Conservation (phyloP, 176 grass and related monocot genomes). For the Ensete glaucum region DNA sequence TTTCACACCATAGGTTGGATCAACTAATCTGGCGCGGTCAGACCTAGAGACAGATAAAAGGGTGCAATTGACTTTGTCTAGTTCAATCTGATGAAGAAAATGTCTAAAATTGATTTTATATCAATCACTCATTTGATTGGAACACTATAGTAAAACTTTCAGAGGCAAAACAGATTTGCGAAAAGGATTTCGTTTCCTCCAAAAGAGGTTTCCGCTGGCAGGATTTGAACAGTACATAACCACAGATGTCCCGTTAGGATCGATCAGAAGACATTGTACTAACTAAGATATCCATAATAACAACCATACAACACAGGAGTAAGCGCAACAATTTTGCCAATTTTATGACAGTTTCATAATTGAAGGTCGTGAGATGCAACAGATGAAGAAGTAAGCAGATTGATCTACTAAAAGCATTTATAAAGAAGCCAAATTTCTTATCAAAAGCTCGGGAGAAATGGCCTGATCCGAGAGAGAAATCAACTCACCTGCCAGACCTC, state of each 20-base stretch:
- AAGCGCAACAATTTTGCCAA: not conserved
- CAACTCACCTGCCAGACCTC: slow-evolving; percentile 90
- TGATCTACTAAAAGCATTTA: not conserved
- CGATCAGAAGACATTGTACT: not conserved
- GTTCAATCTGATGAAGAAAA: not conserved
- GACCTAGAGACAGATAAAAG: not conserved
- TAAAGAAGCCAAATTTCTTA: no score
- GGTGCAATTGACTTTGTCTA: not conserved
- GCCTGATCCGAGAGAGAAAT: not conserved
- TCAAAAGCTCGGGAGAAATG: not conserved
- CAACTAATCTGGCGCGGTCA: not conserved
- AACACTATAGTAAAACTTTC: not conserved
- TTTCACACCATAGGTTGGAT: not conserved
- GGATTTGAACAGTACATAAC: not conserved
- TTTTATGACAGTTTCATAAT: not conserved
- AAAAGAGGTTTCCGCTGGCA: not conserved
- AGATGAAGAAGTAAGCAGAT: not conserved
- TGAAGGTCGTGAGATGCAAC: not conserved
- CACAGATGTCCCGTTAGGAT: not conserved
- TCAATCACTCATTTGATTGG: not conserved
- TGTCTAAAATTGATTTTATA: not conserved
- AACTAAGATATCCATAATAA: not conserved
- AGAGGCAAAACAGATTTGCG: no score
- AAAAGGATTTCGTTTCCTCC: not conserved
- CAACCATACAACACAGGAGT: not conserved